Conservation (phyloP, 2,329 filamentous ascomycete species). For the Didymella glomerata region DNA sequence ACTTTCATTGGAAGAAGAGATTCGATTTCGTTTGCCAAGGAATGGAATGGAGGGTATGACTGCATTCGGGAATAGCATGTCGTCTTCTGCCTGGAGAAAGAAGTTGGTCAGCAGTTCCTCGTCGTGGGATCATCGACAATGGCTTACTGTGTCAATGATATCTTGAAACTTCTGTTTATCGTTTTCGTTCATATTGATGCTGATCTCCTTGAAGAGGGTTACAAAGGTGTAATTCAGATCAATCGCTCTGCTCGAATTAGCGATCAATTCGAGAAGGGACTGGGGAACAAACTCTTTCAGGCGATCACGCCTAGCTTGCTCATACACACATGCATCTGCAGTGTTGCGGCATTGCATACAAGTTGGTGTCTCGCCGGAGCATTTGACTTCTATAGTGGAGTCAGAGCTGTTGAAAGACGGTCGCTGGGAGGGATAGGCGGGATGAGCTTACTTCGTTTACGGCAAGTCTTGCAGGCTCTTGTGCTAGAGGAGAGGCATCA, state of each 20-base stretch:
- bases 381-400: constrained; percentile 32
- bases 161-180: constrained; percentile 31
- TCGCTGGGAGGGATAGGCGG: background rate
- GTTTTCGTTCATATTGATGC: constrained; percentile 21
- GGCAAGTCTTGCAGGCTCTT: constrained; percentile 37
- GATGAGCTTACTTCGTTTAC: constrained; percentile 31
- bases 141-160: constrained; percentile 31
- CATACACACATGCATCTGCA: constrained; percentile 31
- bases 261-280: background rate
- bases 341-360: constrained; percentile 31
- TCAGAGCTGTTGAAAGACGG: background rate
- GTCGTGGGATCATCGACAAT: background rate
- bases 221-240: constrained; percentile 32
- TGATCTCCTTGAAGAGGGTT: constrained; percentile 30
- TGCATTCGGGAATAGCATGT: constrained; percentile 21
- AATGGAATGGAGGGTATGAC: constrained; percentile 5
- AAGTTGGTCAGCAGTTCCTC: background rate
- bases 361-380: constrained; percentile 34
- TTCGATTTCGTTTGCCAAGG: constrained; percentile 30
- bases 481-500: constrained; percentile 14
- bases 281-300: constrained; percentile 28
- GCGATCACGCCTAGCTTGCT: constrained; percentile 36
- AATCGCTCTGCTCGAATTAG: constrained; percentile 26
- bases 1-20: background rate
- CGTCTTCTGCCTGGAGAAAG: constrained; percentile 31